Conservation (phyloP, 2,329 filamentous ascomycete genomes). For the Mycocentrospora acerina region DNA sequence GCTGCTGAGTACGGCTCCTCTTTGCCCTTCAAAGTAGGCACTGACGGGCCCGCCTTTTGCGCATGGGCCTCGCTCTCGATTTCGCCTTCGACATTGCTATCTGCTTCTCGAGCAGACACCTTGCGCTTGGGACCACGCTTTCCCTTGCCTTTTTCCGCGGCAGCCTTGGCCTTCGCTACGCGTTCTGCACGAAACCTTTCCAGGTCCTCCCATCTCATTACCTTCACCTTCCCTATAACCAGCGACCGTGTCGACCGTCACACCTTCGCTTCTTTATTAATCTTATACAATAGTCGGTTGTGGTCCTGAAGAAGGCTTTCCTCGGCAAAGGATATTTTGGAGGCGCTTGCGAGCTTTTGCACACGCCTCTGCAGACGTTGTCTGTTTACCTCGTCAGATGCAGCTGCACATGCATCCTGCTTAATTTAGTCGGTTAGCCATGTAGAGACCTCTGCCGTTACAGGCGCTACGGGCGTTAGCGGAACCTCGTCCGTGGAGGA, state of each 20-base stretch:
- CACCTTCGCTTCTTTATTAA: constrained; percentile 30
- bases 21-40: too few species aligned
- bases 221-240: not conserved
- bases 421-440: constrained; percentile 20
- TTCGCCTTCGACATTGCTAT: too few species aligned
- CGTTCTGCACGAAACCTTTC: not conserved
- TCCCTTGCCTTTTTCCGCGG: constrained; percentile 12
- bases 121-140: constrained; percentile 8
- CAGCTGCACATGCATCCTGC: constrained; percentile 12
- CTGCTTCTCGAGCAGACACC: constrained; percentile 1
- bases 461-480: constrained; percentile 31
- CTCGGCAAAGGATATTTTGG: constrained; percentile 25
- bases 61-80: too few species aligned
- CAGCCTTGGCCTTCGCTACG: constrained; percentile 1
- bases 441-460: constrained; percentile 18
- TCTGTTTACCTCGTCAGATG: constrained; percentile 18
- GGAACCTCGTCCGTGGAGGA: constrained; percentile 17
- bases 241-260: not conserved
- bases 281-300: constrained; percentile 27
- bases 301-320: constrained; percentile 27
- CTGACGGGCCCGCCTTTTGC: too few species aligned
- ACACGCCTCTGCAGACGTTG: constrained; percentile 13
- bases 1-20: too few species aligned
- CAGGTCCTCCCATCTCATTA: constrained; percentile 1
- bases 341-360: constrained; percentile 22